Base-by-base conservation (phyloP, 176 grass and related monocot species). In the Oryza punctata region DNA sequence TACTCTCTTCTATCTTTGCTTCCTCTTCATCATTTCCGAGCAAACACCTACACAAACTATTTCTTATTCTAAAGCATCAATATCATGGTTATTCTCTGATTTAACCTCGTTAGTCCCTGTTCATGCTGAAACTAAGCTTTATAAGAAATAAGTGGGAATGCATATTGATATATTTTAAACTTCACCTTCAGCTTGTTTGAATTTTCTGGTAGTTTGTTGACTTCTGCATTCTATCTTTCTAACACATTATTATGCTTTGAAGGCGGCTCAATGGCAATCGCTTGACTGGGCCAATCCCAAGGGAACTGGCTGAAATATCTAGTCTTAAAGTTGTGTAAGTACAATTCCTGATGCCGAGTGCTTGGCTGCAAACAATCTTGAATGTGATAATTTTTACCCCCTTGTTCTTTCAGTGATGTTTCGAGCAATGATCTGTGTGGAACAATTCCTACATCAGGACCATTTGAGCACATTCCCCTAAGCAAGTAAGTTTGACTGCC, bases 281-380 rank as follows among this genome's bases (percentile, higher is more conserved):
- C 41, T 91, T 99, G 82, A 91, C 89, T 70, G 97, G 97, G 15
- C 93, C 84, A 19, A 94, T 99, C 67, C 97, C 97, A 86, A 96
- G 97, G 88, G 97, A 94, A 79, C 84, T 99, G 6, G 73, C 86
- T 65, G 71, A 78, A 86, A 89, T 92, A 81, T 87, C 89, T 79
- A 94, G 69, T 77, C 87, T 99, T 74, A 99, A 94, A 94, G 89
- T 99, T 78, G 85, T 99, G 97, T 99, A 89, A 99, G 97, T 94
- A 37, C 65, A 80, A 14, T 81, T 86, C 45, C 16, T 60, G 41
- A 71, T 69, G 59, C 66, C 50, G 6, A 49, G 41, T 59, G 38
- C 16, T 83, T 50, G 3, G 13, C 59, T 85, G 26, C 32, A 50
- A 0, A 28, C 77, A 40, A 76, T 57, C 0, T 68, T 47, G 38